A percentile compares a stretch with the other conserved stretches of the same genome.
These are phyloP conservation scores for Madurella fahalii DNA, from an alignment of 2,329 filamentous ascomycete species.

Conservation along the genomic window DNA sequence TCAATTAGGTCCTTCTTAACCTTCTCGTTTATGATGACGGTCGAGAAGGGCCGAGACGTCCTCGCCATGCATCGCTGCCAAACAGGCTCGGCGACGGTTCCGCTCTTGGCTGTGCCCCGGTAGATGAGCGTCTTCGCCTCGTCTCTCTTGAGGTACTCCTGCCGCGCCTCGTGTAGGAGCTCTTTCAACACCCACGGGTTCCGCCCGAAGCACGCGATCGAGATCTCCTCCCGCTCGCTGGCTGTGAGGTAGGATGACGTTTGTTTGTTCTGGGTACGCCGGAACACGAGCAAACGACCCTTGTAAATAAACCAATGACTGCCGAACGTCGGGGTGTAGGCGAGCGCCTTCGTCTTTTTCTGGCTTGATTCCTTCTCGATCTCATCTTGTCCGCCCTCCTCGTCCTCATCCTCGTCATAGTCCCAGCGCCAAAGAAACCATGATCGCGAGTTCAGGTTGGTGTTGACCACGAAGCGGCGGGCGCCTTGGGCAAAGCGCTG, in stretches of 20 bases:
- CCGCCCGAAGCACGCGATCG: conserved; percentile 58
- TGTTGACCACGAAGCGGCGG: conserved; percentile 63
- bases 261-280: conserved; percentile 47
- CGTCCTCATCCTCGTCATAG: conserved; percentile 44
- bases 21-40: conserved; percentile 59
- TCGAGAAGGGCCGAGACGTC: conserved; percentile 58
- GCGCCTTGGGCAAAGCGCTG: conserved; percentile 58
- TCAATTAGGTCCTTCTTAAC: conserved; percentile 56
- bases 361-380: conserved; percentile 32
- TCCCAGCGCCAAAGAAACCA: conserved; percentile 44
- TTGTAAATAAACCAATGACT: conserved; percentile 66
- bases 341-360: conserved; percentile 45
- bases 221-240: conserved; percentile 56
- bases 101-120: conserved; percentile 47
- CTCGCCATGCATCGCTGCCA: conserved; percentile 63
- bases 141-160: conserved; percentile 53
- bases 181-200: conserved; percentile 58
- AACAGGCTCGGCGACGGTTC: conserved; percentile 37
- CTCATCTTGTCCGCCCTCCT: conserved; percentile 45
- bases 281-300: conserved; percentile 54
- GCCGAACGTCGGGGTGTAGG: conserved; percentile 65
- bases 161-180: conserved; percentile 55
- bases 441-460: conserved; percentile 51
- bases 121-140: conserved; percentile 62
- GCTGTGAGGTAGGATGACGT: conserved; percentile 36